Percentiles rank a stretch among this genome's conserved stretches.
phyloP scores from a whole-genome alignment of 495 filamentous ascomycete species.

The Cercophora samala region DNA sequence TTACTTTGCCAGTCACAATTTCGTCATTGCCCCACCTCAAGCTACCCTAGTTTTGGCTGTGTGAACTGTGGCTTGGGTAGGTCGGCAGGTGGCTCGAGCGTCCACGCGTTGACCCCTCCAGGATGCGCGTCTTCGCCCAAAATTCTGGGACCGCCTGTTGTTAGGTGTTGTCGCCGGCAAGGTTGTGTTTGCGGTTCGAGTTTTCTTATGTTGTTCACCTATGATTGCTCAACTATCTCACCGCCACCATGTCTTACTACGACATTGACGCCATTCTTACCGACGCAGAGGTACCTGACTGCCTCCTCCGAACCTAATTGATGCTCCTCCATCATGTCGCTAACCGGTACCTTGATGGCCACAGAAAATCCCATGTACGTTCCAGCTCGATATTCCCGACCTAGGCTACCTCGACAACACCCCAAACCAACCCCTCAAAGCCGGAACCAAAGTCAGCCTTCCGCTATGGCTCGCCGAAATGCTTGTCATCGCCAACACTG shows the following conservation, averaged over 20 bases:
- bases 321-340: slow-evolving; percentile 2
- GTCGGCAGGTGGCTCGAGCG: neutral
- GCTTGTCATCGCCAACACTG: slow-evolving; percentile 72
- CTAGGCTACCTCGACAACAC: slow-evolving; percentile 85
- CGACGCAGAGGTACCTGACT: slow-evolving; percentile 68
- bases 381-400: slow-evolving; percentile 80
- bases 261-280: slow-evolving; percentile 92
- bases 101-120: neutral
- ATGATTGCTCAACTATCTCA: neutral
- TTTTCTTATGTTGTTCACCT: neutral
- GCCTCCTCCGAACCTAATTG: neutral
- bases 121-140: slow-evolving; percentile 4
- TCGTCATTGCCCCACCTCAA: slow-evolving; percentile 29
- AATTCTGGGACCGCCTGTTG: slow-evolving; percentile 3
- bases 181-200: neutral
- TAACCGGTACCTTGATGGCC: slow-evolving; percentile 4
- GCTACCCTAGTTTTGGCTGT: neutral
- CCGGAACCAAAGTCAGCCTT: slow-evolving; percentile 73
- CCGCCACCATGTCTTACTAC: slow-evolving; percentile 76
- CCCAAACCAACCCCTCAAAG: slow-evolving; percentile 59
- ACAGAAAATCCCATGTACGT: slow-evolving; percentile 93
- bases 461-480: slow-evolving; percentile 98
- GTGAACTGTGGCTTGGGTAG: neutral
- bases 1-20: slow-evolving; percentile 22
- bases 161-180: neutral